Conservation (phyloP, 2,329 filamentous ascomycete genomes). For the Nemania diffusa region DNA sequence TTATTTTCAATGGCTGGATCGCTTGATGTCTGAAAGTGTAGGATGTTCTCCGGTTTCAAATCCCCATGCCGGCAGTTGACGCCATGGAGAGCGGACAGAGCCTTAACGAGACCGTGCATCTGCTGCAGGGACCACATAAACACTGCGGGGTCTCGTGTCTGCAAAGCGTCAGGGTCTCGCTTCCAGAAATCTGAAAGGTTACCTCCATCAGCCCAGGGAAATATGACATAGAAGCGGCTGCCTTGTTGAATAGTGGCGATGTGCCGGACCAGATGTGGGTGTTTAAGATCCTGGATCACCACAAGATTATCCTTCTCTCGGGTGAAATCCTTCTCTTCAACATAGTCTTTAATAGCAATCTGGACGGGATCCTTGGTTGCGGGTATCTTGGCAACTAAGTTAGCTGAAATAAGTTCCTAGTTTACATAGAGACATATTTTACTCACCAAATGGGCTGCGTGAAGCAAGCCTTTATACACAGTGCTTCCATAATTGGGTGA, state of each 20-base stretch:
- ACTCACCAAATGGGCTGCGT: slow-evolving; percentile 22
- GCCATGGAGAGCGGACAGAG: slow-evolving; percentile 9
- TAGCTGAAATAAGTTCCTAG: neutral
- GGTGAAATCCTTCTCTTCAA: neutral
- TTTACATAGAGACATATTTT: neutral
- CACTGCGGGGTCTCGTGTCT: neutral
- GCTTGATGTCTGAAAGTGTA: slow-evolving; percentile 7
- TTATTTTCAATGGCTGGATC: neutral
- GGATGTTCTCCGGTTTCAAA: slow-evolving; percentile 31
- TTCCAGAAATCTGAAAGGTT: slow-evolving; percentile 22
- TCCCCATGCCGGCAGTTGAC: too few relatives aligned
- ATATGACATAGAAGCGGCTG: neutral
- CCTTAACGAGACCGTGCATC: slow-evolving; percentile 25
- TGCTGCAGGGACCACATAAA: slow-evolving; percentile 25
- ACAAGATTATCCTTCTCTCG: slow-evolving; percentile 16
- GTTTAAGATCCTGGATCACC: slow-evolving; percentile 1
- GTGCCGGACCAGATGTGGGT: slow-evolving; percentile 23
- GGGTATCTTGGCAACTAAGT: neutral
- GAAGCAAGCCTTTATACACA: slow-evolving; percentile 18
- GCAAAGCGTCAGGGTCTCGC: neutral
- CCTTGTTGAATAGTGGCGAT: slow-evolving; percentile 21
- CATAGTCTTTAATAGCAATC: slow-evolving; percentile 24
- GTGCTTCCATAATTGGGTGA: neutral
- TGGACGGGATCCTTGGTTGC: neutral
- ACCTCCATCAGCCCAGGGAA: slow-evolving; percentile 27